Base-by-base conservation (phyloP, 2,329 filamentous ascomycete species). In the Epichloe sylvatica region DNA sequence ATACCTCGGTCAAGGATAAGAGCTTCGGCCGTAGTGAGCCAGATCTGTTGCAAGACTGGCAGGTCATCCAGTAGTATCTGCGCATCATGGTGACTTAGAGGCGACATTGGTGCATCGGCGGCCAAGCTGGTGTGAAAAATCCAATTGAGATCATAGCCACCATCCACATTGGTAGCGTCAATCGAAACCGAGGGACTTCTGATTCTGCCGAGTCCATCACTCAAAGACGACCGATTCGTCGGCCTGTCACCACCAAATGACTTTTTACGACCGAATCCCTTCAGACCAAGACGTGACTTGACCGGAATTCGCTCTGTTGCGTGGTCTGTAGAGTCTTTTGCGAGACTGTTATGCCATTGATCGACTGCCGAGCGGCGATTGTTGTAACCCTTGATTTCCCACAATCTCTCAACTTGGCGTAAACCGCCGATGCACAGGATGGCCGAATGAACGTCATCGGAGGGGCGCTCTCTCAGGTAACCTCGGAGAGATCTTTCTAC, bases 371-470 rank as follows among this genome's bases (percentile, higher is more conserved):
- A 69, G 50, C 78, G 71, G 34, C 80, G 70, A 47, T 68, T 69
- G 58, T 80, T 83, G 62, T 83, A 83, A 2, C 79, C 78, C 57
- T 81, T 81, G 38, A 80, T 78, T 58, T 82, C 78, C 80, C 80
- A 83, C 36, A 83, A 71, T 42, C 74, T 70, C 56, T 82, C 76
- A 1, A 81, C 78, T 57, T 83, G 77, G 8, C 79, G 71, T 49
- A 83, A 64, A 2, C 80, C 80, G 35, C 80, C 80, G 11, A 83
- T 66, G 41, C 74, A 76, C 9, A 83, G 58, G 12, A 81, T 75
- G 3, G 80, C 75, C 9, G 75, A 73, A 54, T 82, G 80, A 0
- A 83, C 69, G 42, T 83, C 78, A 50, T 83, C 79, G 1, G 77
- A 62, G 0, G 80, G 80, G 55, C 76, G 76, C 53, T 82, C 80